Evolutionary conservation across 2,329 filamentous ascomycete genomes (phyloP).

Genomic region (Tolypocladium cylindrosporum): DNA sequence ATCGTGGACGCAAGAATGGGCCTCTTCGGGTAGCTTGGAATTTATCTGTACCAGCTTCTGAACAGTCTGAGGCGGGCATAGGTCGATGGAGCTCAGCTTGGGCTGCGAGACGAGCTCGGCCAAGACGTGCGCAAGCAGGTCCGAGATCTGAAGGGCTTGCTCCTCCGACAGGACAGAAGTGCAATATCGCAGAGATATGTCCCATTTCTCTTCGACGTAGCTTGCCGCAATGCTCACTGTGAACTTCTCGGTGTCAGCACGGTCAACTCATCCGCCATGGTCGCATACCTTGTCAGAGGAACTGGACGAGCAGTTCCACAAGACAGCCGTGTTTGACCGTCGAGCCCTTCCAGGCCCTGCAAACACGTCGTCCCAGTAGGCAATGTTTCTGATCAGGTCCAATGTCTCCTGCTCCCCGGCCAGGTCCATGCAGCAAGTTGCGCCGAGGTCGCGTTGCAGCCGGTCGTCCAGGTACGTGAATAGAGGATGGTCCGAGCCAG

Average conservation of each 20-base stretch:
- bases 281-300: not conserved
- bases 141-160: not conserved
- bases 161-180: not conserved
- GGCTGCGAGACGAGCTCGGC: not conserved
- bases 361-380: not conserved
- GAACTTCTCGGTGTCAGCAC: not conserved
- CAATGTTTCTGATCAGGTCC: not conserved
- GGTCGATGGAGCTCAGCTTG: not conserved
- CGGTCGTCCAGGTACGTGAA: not conserved
- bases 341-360: not conserved
- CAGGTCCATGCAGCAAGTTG: not conserved
- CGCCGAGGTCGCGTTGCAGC: not conserved
- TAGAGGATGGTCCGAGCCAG: not conserved
- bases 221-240: not conserved
- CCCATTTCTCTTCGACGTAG: not conserved
- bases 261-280: not conserved
- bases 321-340: not conserved
- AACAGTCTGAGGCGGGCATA: not conserved
- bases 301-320: not conserved
- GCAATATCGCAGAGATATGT: not conserved
- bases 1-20: conserved; percentile 12
- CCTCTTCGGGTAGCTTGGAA: not conserved
- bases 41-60: not conserved
- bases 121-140: not conserved
- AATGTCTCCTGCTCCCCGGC: not conserved